These are phyloP conservation scores for Epichloe coenophiala DNA, from an alignment of 2,329 filamentous ascomycete genomes.

Conservation along the genomic window DNA sequence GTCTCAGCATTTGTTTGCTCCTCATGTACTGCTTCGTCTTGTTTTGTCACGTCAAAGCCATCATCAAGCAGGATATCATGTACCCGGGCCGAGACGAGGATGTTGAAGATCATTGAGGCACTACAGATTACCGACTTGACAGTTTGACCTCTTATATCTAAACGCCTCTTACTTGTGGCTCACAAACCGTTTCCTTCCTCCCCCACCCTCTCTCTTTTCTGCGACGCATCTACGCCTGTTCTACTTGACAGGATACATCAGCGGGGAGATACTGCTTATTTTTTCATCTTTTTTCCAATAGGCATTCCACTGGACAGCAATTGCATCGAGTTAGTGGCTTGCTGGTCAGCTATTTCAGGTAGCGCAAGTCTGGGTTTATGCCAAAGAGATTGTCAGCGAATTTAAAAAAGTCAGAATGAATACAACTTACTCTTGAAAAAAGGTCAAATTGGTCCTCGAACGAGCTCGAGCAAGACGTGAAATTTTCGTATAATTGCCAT, in stretches of 20 bases:
- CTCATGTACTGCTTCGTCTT: slow-evolving; percentile 30
- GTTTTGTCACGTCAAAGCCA: slow-evolving; percentile 28
- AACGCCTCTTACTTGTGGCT: neutral
- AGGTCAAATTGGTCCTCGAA: too few species aligned
- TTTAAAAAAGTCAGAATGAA: neutral
- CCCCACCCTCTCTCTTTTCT: neutral
- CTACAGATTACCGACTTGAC: neutral
- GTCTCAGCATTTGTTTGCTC: slow-evolving; percentile 33
- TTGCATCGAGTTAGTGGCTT: neutral
- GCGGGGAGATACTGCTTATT: neutral
- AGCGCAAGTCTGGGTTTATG: neutral
- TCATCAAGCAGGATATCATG: slow-evolving; percentile 40
- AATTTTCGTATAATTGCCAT: too few species aligned
- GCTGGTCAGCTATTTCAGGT: neutral
- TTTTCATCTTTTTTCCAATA: neutral
- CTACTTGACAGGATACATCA: neutral
- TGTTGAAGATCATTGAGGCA: slow-evolving; percentile 24
- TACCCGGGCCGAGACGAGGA: slow-evolving; percentile 42
- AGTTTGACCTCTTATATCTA: neutral
- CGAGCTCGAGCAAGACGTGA: too few species aligned
- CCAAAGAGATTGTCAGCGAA: neutral
- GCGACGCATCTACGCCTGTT: neutral
- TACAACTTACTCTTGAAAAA: too few species aligned
- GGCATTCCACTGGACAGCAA: neutral
- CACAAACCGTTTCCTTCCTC: neutral